Base-by-base conservation (phyloP, 2,329 filamentous ascomycete species). In the Botryotinia narcissicola region DNA sequence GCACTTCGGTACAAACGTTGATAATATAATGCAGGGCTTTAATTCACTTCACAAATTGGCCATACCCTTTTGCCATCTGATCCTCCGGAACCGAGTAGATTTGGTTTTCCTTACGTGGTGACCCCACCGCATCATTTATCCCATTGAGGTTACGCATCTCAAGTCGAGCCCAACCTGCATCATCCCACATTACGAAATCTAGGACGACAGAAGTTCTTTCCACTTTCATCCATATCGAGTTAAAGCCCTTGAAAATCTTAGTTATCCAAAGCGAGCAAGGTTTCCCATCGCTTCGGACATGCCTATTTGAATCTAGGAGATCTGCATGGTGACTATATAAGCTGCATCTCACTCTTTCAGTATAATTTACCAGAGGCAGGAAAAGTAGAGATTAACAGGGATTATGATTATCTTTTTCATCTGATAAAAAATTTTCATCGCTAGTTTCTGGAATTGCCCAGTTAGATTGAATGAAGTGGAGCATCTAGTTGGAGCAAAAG, bases 391-490 rank as follows among this genome's bases (percentile, higher is more conserved):
- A 25, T 35, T 22, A 32, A 32, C 70, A 67, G 46, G 70, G 61
- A 72, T 72, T 59, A 68, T 40, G 70, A 72, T 72, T 72, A 72
- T 72, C 61, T 72, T 48, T 72, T 68, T 40, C 70, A 72, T 72
- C 70, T 59, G 70, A 72, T 68, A 60, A 72, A 72, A 72, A 67
- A 48, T 59, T 72, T 72, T 68, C 70, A 54, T 48, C 40, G 32
- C 35, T 72, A 68, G 46, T 40, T 20, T 29, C 4, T 29, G 18
- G 6, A 25, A 37, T 63, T 25, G 22, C n/a, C 70, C 59, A 67
- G 10, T 44, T 44, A 71, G n/a, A 48, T 51, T 66, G 46, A 18
- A 35, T 29, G 12, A 14, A 42, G 60, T 57, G 35, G 42, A 57
- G 46, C 44, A 42, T 48, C 12, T 44, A 35, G n/a, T 44, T 40